These are phyloP conservation scores for Jamesozyma piceae DNA, from an alignment of 805 yeast genomes.

Conservation along the genomic window DNA sequence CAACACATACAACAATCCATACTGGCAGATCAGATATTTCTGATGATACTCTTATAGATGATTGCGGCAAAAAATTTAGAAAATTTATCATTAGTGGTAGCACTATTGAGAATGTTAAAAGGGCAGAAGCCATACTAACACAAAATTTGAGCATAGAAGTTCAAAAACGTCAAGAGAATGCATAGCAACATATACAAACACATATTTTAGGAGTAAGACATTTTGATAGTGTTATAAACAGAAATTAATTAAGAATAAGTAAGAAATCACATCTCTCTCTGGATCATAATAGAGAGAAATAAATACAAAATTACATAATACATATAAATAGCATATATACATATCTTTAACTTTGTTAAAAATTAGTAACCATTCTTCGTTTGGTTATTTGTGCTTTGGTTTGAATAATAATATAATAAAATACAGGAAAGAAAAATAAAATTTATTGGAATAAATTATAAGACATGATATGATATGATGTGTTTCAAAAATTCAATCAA, in stretches of 20 bases:
- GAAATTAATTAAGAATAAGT: not conserved
- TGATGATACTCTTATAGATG: conserved; percentile 37
- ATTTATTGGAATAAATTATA: not conserved
- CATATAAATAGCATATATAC: not conserved
- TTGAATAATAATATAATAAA: not conserved
- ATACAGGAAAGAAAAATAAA: not conserved
- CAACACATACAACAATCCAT: conserved; percentile 60
- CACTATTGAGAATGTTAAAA: conserved; percentile 35
- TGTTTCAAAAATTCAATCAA: no score
- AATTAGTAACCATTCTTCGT: not conserved
- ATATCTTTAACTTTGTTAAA: not conserved
- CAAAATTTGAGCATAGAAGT: conserved; percentile 49
- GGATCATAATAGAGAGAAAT: not conserved
- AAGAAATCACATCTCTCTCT: not conserved
- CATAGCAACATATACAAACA: no score
- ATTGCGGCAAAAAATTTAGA: conserved; percentile 36
- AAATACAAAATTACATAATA: not conserved
- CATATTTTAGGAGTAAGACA: no score
- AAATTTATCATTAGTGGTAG: conserved; percentile 60
- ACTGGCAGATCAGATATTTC: conserved; percentile 49
- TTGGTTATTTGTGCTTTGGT: not conserved
- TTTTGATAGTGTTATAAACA: not conserved
- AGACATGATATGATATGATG: no score
- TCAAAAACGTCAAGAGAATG: conserved; percentile 31
- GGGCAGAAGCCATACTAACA: conserved; percentile 44